Percentiles rank a stretch among this genome's conserved stretches.
Evolutionary conservation across 495 filamentous ascomycete species (phyloP).

Genomic region (Trypethelium eluteriae): DNA sequence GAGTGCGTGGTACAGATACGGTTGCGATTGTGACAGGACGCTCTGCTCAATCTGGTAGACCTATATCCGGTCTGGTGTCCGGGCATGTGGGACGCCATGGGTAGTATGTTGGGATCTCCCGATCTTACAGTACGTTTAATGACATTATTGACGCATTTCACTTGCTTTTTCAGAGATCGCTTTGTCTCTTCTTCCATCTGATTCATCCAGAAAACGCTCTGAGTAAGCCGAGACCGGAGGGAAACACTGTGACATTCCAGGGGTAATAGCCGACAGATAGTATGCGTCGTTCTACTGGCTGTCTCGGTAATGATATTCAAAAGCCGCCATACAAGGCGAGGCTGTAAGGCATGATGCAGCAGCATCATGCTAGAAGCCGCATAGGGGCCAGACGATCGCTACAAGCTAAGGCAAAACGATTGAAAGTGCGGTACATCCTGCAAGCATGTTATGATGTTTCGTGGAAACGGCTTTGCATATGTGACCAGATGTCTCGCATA

Average conservation of each 20-base stretch:
- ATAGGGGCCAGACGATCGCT: conserved; percentile 3
- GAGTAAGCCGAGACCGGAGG: neutral
- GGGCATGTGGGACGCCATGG: neutral
- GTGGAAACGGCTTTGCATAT: neutral
- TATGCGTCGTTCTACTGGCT: neutral
- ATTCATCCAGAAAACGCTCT: neutral
- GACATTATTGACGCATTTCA: neutral
- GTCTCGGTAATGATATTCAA: neutral
- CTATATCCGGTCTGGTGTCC: neutral
- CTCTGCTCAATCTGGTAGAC: neutral
- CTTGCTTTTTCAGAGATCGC: conserved; percentile 9
- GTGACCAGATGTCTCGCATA: neutral
- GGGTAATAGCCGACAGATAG: neutral
- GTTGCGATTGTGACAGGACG: neutral
- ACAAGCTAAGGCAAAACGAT: neutral
- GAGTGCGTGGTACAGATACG: neutral
- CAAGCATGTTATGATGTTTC: neutral
- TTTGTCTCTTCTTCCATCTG: conserved; percentile 1
- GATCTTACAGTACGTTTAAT: neutral
- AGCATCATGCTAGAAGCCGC: neutral
- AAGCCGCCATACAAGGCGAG: neutral
- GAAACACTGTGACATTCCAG: neutral
- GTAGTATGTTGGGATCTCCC: neutral
- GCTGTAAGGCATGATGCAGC: neutral
- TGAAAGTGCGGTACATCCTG: neutral